Conservation (phyloP, 768 basidiomycete species). For the Leccinum boreale region DNA sequence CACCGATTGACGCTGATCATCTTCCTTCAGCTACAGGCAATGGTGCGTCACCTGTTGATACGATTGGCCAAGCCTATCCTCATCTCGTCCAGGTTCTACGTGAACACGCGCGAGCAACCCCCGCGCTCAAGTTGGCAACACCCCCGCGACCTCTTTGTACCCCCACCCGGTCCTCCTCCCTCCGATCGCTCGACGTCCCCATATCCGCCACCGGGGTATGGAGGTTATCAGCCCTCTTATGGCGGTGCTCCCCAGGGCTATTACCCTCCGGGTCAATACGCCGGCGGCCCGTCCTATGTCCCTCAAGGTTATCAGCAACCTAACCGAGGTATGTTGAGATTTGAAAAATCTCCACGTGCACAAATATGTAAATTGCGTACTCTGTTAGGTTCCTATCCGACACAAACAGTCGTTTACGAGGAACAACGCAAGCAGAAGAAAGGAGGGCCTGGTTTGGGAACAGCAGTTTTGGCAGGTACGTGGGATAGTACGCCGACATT, state of each 20-base stretch:
- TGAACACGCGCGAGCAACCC: slow-evolving; percentile 60
- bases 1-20: slow-evolving; percentile 24
- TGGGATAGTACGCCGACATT: background rate
- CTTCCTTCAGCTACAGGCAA: slow-evolving; percentile 49
- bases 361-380: slow-evolving; percentile 2
- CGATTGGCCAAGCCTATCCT: background rate
- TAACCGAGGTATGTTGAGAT: slow-evolving; percentile 17
- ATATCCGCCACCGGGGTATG: slow-evolving; percentile 25
- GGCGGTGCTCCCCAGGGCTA: slow-evolving; percentile 11
- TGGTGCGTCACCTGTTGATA: slow-evolving; percentile 45
- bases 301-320: background rate
- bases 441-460: slow-evolving; percentile 49
- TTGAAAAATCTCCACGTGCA: background rate
- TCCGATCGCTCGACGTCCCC: slow-evolving; percentile 33
- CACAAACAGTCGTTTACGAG: slow-evolving; percentile 34
- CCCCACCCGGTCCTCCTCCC: slow-evolving; percentile 47
- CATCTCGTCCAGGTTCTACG: slow-evolving; percentile 56
- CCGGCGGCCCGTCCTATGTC: background rate
- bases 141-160: slow-evolving; percentile 50
- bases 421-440: slow-evolving; percentile 38
- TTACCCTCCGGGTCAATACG: slow-evolving; percentile 1
- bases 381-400: slow-evolving; percentile 31
- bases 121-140: slow-evolving; percentile 70
- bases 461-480: slow-evolving; percentile 44
- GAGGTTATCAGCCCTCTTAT: slow-evolving; percentile 16